A percentile compares a stretch with the other conserved stretches of the same genome.
Evolutionary conservation across 2,329 filamentous ascomycete genomes (phyloP).

Genomic region (Apiospora rasikravindrae): DNA sequence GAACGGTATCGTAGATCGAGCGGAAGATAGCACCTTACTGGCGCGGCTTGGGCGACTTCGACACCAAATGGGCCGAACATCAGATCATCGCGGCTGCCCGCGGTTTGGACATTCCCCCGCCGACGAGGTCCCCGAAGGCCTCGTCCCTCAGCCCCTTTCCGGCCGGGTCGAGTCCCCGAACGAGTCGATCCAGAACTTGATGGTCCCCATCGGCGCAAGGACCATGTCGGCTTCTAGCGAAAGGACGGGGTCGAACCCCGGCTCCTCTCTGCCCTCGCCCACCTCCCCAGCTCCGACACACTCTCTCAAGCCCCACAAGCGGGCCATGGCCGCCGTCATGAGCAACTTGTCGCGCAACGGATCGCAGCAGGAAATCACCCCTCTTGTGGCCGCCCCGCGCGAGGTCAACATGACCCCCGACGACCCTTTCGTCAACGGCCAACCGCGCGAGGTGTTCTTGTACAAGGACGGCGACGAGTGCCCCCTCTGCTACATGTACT

Average conservation of each 20-base stretch:
- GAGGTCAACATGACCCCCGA: slow-evolving; percentile 76
- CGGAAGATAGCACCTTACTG: slow-evolving; percentile 92
- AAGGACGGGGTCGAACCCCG: slow-evolving; percentile 62
- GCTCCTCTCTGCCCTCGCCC: slow-evolving; percentile 65
- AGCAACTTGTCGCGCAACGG: slow-evolving; percentile 75
- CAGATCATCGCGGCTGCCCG: slow-evolving; percentile 92
- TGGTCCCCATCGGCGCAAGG: slow-evolving; percentile 77
- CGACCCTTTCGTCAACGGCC: slow-evolving; percentile 92
- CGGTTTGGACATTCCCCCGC: slow-evolving; percentile 83
- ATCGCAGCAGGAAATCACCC: slow-evolving; percentile 70
- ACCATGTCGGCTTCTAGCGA: slow-evolving; percentile 84
- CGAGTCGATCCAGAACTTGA: slow-evolving; percentile 70
- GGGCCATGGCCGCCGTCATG: slow-evolving; percentile 80
- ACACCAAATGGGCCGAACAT: slow-evolving; percentile 87
- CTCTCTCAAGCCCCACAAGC: slow-evolving; percentile 83
- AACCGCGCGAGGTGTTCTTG: slow-evolving; percentile 87
- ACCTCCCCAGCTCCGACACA: slow-evolving; percentile 53
- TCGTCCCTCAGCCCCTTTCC: slow-evolving; percentile 52
- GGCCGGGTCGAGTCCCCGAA: slow-evolving; percentile 53
- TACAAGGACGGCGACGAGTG: slow-evolving; percentile 93
- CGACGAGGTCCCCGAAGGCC: slow-evolving; percentile 77
- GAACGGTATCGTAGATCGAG: slow-evolving; percentile 71
- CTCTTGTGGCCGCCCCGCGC: slow-evolving; percentile 58
- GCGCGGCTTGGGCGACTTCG: slow-evolving; percentile 89
- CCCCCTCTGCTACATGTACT: slow-evolving; percentile 95